Conservation (phyloP, 352 stramenopile species). For the Plasmopara halstedii region DNA sequence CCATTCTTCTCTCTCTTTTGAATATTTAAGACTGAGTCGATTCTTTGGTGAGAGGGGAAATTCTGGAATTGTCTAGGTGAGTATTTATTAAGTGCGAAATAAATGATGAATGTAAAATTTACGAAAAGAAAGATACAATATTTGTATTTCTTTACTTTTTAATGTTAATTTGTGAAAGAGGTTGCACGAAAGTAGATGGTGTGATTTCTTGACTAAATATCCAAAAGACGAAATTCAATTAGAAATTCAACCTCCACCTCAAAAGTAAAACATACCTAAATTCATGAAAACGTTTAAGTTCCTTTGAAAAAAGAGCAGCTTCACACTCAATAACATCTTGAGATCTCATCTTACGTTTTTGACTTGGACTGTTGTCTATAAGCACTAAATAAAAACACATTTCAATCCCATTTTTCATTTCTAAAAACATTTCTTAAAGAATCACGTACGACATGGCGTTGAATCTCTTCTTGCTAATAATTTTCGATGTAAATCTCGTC, state of each 20-base stretch:
- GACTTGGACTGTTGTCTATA: constrained; percentile 50
- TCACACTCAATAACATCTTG: constrained; percentile 32
- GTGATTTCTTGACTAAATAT: too few species aligned
- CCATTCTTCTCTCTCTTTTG: constrained; percentile 19
- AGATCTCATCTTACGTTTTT: constrained; percentile 63
- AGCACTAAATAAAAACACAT: constrained; percentile 11
- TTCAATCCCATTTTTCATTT: not conserved
- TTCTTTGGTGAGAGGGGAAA: constrained; percentile 10
- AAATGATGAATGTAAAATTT: not conserved
- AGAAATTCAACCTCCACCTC: too few species aligned
- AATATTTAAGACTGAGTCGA: too few species aligned
- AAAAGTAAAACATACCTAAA: constrained; percentile 30
- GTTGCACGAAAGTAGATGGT: constrained; percentile 46
- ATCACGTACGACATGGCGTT: constrained; percentile 22
- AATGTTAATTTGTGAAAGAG: constrained; percentile 57
- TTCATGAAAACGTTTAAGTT: constrained; percentile 56
- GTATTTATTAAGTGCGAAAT: constrained; percentile 3
- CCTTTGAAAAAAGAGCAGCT: constrained; percentile 34
- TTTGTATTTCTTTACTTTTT: too few species aligned
- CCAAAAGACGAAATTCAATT: too few species aligned
- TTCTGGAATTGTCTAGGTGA: constrained; percentile 18
- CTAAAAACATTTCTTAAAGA: not conserved
- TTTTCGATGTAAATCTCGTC: constrained; percentile 20
- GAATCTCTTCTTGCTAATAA: constrained; percentile 6
- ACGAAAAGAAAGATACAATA: not conserved